These are phyloP conservation scores for Lactarius pseudohatsudake DNA, from an alignment of 768 basidiomycete species.

Conservation along the genomic window DNA sequence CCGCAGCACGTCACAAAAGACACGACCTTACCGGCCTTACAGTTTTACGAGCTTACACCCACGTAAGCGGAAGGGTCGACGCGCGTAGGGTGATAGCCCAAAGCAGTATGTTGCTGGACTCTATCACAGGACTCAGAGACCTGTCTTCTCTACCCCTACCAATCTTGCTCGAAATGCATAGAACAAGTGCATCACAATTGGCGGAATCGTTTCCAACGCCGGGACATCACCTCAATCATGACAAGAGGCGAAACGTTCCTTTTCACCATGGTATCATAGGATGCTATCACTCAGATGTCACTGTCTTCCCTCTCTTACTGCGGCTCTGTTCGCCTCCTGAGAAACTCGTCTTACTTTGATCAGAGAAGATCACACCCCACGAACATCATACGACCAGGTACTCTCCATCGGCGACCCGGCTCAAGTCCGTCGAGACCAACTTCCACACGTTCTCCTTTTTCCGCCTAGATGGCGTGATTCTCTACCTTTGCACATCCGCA, in stretches of 20 bases:
- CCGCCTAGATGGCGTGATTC: too few relatives aligned
- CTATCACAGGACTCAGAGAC: neutral
- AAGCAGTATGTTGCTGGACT: too few relatives aligned
- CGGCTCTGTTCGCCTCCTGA: neutral
- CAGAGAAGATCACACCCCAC: neutral
- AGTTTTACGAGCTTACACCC: neutral
- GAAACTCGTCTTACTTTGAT: neutral
- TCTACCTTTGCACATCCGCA: neutral
- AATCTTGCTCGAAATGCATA: neutral
- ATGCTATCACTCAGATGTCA: neutral
- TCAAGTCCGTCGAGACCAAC: neutral
- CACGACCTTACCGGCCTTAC: neutral
- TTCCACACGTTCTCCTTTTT: neutral
- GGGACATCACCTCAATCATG: conserved; percentile 1
- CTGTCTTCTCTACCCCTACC: neutral
- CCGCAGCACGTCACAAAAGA: neutral
- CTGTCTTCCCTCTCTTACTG: conserved; percentile 4
- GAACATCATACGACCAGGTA: neutral
- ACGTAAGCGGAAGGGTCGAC: neutral
- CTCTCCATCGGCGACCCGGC: neutral
- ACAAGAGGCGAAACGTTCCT: neutral
- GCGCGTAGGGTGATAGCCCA: neutral
- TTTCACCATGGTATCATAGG: conserved; percentile 1
- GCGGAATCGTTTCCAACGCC: neutral
- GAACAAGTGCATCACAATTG: too few relatives aligned